Percentiles rank a stretch among this genome's conserved stretches.
Evolutionary conservation across 1,284 basidiomycete genomes (phyloP).

Genomic region (Pyrrhoderma lamaoense): DNA sequence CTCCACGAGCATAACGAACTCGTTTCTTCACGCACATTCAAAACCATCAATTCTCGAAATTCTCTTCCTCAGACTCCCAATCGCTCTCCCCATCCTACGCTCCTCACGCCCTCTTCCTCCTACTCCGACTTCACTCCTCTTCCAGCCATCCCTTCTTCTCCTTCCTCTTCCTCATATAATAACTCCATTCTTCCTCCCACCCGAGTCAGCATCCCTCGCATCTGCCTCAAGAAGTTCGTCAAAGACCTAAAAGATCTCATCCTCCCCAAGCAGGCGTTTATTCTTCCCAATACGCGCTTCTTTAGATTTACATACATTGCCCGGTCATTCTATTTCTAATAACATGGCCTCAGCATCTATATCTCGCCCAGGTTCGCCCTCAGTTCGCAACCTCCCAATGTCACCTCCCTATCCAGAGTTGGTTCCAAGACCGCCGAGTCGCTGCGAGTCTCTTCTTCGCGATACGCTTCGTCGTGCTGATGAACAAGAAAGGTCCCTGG

Average conservation of each 20-base stretch:
- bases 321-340: constrained; percentile 5
- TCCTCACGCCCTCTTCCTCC: constrained; percentile 12
- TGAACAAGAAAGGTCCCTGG: constrained; percentile 27
- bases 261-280: constrained; percentile 4
- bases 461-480: constrained; percentile 50
- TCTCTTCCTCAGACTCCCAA: constrained; percentile 7
- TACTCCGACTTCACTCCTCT: constrained; percentile 2
- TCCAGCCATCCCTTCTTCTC: constrained; percentile 1
- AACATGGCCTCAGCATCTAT: neutral
- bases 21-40: neutral
- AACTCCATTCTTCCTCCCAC: neutral
- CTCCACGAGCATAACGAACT: neutral
- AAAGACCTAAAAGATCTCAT: constrained; percentile 1
- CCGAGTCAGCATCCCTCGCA: constrained; percentile 2
- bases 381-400: constrained; percentile 7
- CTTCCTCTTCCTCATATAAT: constrained; percentile 1
- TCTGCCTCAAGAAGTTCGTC: constrained; percentile 1
- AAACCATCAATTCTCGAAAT: constrained; percentile 5
- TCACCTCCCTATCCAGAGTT: constrained; percentile 9
- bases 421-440: constrained; percentile 19
- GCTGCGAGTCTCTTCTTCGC: constrained; percentile 50
- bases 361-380: constrained; percentile 12
- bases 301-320: constrained; percentile 7
- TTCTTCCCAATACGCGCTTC: constrained; percentile 10
- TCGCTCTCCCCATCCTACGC: constrained; percentile 2